Evolutionary conservation across 768 basidiomycete species (phyloP).

Genomic region (Suillus fuscotomentosus): DNA sequence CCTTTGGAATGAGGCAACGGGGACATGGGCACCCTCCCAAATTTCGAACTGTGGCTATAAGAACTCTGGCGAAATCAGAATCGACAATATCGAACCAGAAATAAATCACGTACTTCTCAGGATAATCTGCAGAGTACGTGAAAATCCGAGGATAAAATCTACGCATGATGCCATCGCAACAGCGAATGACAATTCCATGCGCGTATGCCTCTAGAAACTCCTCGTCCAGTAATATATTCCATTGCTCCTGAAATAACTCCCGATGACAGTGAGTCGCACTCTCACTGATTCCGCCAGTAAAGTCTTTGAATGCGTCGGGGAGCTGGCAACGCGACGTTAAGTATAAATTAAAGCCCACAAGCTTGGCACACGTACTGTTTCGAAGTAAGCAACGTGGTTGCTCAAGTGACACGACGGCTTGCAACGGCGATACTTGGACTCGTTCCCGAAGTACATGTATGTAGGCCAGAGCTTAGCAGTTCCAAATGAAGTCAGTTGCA

Average conservation of each 20-base stretch:
- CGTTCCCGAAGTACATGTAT: too few relatives aligned
- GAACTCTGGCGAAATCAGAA: constrained; percentile 11
- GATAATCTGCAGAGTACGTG: constrained; percentile 25
- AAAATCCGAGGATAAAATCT: constrained; percentile 21
- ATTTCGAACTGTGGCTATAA: constrained; percentile 22
- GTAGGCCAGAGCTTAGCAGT: too few relatives aligned
- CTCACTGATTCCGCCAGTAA: background rate
- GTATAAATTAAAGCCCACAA: too few relatives aligned
- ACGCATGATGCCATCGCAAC: constrained; percentile 13
- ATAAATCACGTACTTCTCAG: constrained; percentile 23
- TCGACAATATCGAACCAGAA: background rate
- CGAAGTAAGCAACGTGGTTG: too few relatives aligned
- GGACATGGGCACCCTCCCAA: constrained; percentile 28
- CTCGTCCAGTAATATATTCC: constrained; percentile 18
- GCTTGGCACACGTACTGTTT: too few relatives aligned
- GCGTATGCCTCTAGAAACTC: constrained; percentile 18
- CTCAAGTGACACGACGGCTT: too few relatives aligned
- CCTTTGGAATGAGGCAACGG: constrained; percentile 18
- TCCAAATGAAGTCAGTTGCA: too few relatives aligned
- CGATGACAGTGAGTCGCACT: constrained; percentile 13
- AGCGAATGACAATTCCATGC: constrained; percentile 18
- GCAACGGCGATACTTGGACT: too few relatives aligned
- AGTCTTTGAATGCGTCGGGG: background rate
- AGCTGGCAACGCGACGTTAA: background rate
- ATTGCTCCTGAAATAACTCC: constrained; percentile 20